Percentiles rank a stretch among this genome's conserved stretches.
phyloP scores from a whole-genome alignment of 345 rosid species.

The Aurinia saxatilis region DNA sequence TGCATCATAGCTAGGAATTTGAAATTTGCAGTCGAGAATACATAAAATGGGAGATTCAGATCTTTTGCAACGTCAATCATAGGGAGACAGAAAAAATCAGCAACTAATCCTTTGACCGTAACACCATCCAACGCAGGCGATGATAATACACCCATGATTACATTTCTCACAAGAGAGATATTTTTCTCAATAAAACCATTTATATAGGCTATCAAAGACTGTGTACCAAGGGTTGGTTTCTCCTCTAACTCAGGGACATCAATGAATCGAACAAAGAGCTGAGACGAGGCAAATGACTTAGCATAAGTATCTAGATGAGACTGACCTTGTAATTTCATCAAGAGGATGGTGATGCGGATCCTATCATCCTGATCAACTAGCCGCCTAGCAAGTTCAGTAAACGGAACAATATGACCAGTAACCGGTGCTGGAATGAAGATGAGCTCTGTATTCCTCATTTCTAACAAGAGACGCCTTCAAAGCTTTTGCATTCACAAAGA shows the following conservation, averaged over 20 bases:
- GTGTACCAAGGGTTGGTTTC: not conserved
- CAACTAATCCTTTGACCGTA: slow-evolving; percentile 34
- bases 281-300: slow-evolving; percentile 21
- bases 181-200: not conserved
- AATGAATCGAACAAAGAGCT: slow-evolving; percentile 20
- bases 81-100: slow-evolving; percentile 41
- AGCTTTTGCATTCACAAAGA: no score
- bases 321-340: slow-evolving; percentile 27
- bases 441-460: slow-evolving; percentile 20
- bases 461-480: not conserved
- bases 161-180: slow-evolving; percentile 20
- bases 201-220: slow-evolving; percentile 17
- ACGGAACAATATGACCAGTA: slow-evolving; percentile 43
- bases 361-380: slow-evolving; percentile 34
- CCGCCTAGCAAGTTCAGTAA: slow-evolving; percentile 39
- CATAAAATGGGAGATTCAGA: slow-evolving; percentile 37
- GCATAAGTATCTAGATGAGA: slow-evolving; percentile 17
- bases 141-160: slow-evolving; percentile 12
- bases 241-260: slow-evolving; percentile 25
- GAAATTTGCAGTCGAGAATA: slow-evolving; percentile 39
- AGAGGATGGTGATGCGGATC: slow-evolving; percentile 29
- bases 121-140: slow-evolving; percentile 16
- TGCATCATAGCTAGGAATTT: slow-evolving; percentile 35
- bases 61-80: slow-evolving; percentile 38
- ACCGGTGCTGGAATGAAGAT: slow-evolving; percentile 25